phyloP scores from a whole-genome alignment of 2,329 filamentous ascomycete genomes.

The Microdochium paspali region DNA sequence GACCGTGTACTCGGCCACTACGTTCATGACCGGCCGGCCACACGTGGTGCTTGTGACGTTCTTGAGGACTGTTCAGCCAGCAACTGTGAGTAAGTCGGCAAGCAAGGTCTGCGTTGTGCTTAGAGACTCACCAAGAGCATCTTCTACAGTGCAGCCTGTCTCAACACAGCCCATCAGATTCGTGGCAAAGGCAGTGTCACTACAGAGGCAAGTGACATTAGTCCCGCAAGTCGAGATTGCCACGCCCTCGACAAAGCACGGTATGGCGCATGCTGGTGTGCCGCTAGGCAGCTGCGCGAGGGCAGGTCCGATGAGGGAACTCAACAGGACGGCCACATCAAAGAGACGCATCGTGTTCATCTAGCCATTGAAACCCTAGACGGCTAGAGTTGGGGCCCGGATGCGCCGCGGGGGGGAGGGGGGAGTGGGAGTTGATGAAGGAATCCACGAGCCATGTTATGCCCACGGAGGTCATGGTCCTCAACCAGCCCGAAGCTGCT shows the following conservation, averaged over 20 bases:
- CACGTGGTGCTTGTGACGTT: constrained; percentile 9
- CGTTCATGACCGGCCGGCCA: constrained; percentile 7
- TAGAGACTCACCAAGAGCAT: neutral
- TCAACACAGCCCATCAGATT: neutral
- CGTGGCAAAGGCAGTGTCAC: neutral
- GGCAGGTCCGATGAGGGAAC: neutral
- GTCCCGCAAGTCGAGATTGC: neutral
- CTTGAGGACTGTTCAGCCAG: neutral
- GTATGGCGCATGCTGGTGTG: neutral
- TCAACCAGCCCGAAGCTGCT: no score
- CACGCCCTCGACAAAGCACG: neutral
- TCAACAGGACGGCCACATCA: neutral
- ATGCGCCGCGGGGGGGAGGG: no score
- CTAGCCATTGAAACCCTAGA: no score
- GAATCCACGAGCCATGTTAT: no score
- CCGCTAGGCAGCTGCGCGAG: neutral
- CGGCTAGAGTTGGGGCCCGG: no score
- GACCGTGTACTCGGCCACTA: constrained; percentile 5
- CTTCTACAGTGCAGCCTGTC: neutral
- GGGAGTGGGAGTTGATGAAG: no score
- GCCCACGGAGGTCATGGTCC: no score
- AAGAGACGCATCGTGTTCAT: neutral
- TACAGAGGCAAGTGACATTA: constrained; percentile 2
- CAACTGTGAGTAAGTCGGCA: neutral
- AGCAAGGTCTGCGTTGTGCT: no score